Evolutionary conservation across 805 yeast genomes (phyloP).

Genomic region (Starmera dryadoides): DNA sequence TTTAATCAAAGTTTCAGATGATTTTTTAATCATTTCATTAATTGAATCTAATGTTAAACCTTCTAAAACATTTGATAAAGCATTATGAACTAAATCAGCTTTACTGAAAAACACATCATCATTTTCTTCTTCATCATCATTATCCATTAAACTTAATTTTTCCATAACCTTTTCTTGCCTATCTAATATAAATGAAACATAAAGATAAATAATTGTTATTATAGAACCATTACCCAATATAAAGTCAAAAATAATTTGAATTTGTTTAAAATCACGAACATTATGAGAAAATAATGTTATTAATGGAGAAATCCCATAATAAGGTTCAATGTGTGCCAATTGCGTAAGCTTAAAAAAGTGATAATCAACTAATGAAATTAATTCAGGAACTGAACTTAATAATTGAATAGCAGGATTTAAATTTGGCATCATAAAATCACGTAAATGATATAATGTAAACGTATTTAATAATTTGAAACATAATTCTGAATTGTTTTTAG

Average conservation of each 20-base stretch:
- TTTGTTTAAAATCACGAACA: constrained; percentile 35
- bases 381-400: constrained; percentile 55
- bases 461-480: constrained; percentile 39
- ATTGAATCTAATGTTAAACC: constrained; percentile 17
- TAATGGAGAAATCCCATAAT: constrained; percentile 68
- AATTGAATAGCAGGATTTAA: constrained; percentile 62
- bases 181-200: constrained; percentile 43
- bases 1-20: constrained; percentile 4
- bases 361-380: constrained; percentile 44
- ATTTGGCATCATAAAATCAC: constrained; percentile 81
- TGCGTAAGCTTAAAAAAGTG: constrained; percentile 27
- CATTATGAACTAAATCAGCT: constrained; percentile 34
- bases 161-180: constrained; percentile 37
- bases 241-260: constrained; percentile 63
- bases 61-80: constrained; percentile 22
- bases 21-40: constrained; percentile 21
- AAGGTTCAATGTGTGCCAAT: constrained; percentile 42
- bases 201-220: constrained; percentile 49
- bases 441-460: constrained; percentile 52
- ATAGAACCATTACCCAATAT: constrained; percentile 52
- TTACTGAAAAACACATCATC: constrained; percentile 16
- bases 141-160: constrained; percentile 18
- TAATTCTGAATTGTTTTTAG: constrained; percentile 22
- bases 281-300: constrained; percentile 80
- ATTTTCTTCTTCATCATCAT: constrained; percentile 15